These are phyloP conservation scores for Chlorella sp. DNA, from an alignment of 139 green algal species.

Conservation along the genomic window DNA sequence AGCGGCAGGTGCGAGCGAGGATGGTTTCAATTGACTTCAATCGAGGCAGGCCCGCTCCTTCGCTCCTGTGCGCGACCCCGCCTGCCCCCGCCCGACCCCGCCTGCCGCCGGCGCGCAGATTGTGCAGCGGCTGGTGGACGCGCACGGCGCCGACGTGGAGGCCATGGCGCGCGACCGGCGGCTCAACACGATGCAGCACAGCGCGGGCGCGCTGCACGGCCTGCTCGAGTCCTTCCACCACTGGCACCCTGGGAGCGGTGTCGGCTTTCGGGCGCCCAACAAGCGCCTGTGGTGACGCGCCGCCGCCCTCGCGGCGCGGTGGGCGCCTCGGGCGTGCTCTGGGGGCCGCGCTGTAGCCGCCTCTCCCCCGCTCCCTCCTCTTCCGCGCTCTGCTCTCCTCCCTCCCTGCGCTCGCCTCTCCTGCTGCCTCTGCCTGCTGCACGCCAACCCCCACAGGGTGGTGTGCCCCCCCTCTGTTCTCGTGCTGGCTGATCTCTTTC, in stretches of 20 bases:
- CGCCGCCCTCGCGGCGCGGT: too few relatives aligned
- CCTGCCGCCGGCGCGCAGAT: too few relatives aligned
- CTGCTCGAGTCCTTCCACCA: slow-evolving; percentile 36
- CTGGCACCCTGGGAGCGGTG: slow-evolving; percentile 25
- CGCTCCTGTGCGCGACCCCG: too few relatives aligned
- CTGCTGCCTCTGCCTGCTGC: too few relatives aligned
- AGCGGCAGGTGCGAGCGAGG: too few relatives aligned
- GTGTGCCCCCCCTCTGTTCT: too few relatives aligned
- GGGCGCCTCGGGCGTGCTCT: too few relatives aligned
- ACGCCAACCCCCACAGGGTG: too few relatives aligned
- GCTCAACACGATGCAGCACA: slow-evolving; percentile 63
- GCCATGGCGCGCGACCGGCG: slow-evolving; percentile 57
- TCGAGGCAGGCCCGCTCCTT: too few relatives aligned
- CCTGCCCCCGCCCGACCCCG: too few relatives aligned
- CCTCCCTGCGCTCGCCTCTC: neutral
- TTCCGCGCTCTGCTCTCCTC: neutral
- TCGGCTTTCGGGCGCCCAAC: slow-evolving; percentile 44
- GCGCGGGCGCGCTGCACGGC: slow-evolving; percentile 28
- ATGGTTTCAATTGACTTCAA: too few relatives aligned
- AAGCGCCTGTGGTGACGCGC: slow-evolving; percentile 33
- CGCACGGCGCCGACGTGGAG: slow-evolving; percentile 39
- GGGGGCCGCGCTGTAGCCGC: neutral
- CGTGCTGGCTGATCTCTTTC: too few relatives aligned
- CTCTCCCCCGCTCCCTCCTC: neutral
- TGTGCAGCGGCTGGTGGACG: slow-evolving; percentile 34